These are phyloP conservation scores for Aspergillus versicolor DNA, from an alignment of 2,329 filamentous ascomycete genomes.

Conservation along the genomic window DNA sequence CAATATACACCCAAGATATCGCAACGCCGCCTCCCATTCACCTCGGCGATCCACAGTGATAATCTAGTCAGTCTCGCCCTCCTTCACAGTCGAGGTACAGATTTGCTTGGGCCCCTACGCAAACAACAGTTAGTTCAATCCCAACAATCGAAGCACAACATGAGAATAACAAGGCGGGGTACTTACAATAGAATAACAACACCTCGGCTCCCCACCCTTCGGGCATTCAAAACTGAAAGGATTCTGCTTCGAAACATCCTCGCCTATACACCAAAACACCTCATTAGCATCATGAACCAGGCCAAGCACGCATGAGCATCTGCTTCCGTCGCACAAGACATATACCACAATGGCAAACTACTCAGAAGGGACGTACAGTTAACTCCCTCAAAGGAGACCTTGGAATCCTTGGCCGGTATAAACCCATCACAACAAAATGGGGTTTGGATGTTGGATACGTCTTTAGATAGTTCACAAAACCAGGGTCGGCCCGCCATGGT, in stretches of 20 bases:
- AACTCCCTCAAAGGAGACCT: slow-evolving; percentile 21
- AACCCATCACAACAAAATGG: slow-evolving; percentile 32
- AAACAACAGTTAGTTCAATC: not conserved
- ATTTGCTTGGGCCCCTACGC: slow-evolving; percentile 26
- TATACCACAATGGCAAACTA: not conserved
- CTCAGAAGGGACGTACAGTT: slow-evolving; percentile 23
- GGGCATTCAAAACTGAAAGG: slow-evolving; percentile 27
- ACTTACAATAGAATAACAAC: slow-evolving; percentile 33
- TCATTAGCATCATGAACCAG: slow-evolving; percentile 12
- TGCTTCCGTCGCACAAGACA: not conserved
- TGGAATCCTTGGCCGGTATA: slow-evolving; percentile 16
- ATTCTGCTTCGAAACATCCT: slow-evolving; percentile 13
- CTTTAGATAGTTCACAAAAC: slow-evolving; percentile 27
- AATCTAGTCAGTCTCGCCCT: slow-evolving; percentile 17
- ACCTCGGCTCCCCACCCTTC: slow-evolving; percentile 21
- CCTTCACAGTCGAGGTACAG: slow-evolving; percentile 26
- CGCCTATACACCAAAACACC: slow-evolving; percentile 4
- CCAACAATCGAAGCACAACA: not conserved
- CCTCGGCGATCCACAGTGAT: not conserved
- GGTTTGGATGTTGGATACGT: slow-evolving; percentile 27
- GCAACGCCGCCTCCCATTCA: too few species aligned
- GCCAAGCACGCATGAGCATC: not conserved
- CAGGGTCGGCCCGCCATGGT: slow-evolving; percentile 13
- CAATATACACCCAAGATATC: not conserved
- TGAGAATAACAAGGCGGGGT: not conserved